These are phyloP conservation scores for Eucalyptus dawsonii DNA, from an alignment of 345 rosid species.

Conservation along the genomic window DNA sequence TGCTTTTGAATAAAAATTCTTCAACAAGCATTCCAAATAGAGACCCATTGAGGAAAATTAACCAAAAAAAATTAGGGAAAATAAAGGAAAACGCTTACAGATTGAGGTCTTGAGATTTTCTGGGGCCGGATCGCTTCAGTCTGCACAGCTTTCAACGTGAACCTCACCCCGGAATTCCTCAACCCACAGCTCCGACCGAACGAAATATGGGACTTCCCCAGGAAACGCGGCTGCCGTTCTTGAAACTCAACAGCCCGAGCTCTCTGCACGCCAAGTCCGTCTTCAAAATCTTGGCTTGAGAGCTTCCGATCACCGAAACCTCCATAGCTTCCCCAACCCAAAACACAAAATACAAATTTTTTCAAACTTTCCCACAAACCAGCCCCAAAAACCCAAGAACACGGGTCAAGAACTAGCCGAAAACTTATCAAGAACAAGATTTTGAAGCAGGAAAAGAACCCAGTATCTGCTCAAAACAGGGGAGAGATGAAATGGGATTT, in stretches of 20 bases:
- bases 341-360: not conserved
- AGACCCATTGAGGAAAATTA: not conserved
- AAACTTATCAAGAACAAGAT: not conserved
- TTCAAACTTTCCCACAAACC: not conserved
- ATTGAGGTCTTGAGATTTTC: conserved; percentile 7
- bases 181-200: conserved; percentile 12
- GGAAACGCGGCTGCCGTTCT: not conserved
- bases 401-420: not conserved
- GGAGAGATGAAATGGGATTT: not conserved
- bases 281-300: conserved; percentile 28
- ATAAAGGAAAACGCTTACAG: conserved; percentile 17
- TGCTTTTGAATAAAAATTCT: not conserved
- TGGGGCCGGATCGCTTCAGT: conserved; percentile 26
- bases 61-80: not conserved
- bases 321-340: conserved; percentile 24
- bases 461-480: not conserved
- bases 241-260: conserved; percentile 4
- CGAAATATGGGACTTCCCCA: conserved; percentile 7
- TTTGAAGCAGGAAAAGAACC: not conserved
- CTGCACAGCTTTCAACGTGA: conserved; percentile 27
- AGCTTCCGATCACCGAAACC: conserved; percentile 41
- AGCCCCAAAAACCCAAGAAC: not conserved
- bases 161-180: conserved; percentile 14
- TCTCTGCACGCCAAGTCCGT: conserved; percentile 24
- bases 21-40: not conserved